Evolutionary conservation across 192 early-diverging fungal genomes (phyloP), one percentile per base, ranked within the genome.

Genomic region (Lobosporangium transversale): DNA sequence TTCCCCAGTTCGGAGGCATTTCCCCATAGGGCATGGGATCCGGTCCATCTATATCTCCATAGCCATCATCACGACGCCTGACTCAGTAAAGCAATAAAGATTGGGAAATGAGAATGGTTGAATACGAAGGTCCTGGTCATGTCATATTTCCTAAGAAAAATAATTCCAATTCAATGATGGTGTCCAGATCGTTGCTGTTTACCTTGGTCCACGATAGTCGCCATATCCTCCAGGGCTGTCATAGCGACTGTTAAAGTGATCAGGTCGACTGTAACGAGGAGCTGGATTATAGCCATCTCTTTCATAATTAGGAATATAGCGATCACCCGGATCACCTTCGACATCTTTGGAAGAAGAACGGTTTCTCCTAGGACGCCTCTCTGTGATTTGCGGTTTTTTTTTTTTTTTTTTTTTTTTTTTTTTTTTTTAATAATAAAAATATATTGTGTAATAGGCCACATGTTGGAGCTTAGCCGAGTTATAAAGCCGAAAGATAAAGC

Each of bases 231-330:
- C 79, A 40, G 70, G 71, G 24, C 69, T 64, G 14, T 82, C 82
- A 40, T 58, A 76, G 23, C 80, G 65, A n/a, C 55, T 17, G 24
- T 60, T 37, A 40, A 68, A 68, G 42, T 66, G 73, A 33, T 80
- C 80, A 21, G 73, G 65, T 35, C 79, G 68, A 29, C 73, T 78
- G 62, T 86, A 87, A 24, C 85, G 65, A 3, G 88, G 87, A 0
- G 81, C 86, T 53, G 89, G 90, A 15, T 73, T 66, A 60, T 91
- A 90, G 5, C 90, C 90, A 35, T 95, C 93, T 35, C 92, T 87
- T 12, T 91, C 91, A 62, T 94, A 95, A 53, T 94, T 91, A n/a
- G 93, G 93, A 55, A 93, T 87, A 69, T 94, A 95, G 43, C 85
- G 88, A 54, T 95, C 93, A 27, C 89, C 86, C 1, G 90, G 88